These are phyloP conservation scores for Candida adriatica DNA, from an alignment of 805 yeast species.

Conservation along the genomic window DNA sequence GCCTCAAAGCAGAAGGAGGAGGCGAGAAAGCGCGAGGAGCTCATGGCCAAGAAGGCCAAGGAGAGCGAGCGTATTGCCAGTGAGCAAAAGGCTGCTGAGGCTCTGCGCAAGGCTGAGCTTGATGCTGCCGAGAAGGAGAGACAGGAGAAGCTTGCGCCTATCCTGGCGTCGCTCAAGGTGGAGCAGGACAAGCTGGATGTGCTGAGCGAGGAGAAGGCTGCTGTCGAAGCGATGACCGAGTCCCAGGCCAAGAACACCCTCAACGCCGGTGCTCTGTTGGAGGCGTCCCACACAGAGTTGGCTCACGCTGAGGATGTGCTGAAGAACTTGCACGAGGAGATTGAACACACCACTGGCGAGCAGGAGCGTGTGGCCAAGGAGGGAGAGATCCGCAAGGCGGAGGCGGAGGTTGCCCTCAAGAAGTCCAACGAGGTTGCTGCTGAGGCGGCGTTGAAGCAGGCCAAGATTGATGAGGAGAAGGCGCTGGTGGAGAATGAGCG, in stretches of 20 bases:
- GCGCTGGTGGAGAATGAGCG: conserved; percentile 31
- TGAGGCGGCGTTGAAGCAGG: conserved; percentile 30
- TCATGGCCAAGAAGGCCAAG: conserved; percentile 26
- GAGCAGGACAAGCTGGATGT: conserved; percentile 45
- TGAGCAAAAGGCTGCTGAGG: conserved; percentile 34
- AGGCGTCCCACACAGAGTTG: conserved; percentile 36
- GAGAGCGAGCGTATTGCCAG: conserved; percentile 18
- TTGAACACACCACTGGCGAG: conserved; percentile 25
- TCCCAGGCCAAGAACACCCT: conserved; percentile 41
- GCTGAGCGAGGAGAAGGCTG: conserved; percentile 43
- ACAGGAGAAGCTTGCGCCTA: conserved; percentile 48
- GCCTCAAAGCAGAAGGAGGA: conserved; percentile 26
- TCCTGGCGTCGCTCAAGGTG: conserved; percentile 41
- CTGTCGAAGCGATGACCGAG: conserved; percentile 35
- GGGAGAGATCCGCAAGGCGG: conserved; percentile 26
- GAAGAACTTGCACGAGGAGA: conserved; percentile 26
- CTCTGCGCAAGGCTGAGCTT: conserved; percentile 38
- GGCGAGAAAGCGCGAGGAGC: conserved; percentile 19
- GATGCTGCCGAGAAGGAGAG: conserved; percentile 39
- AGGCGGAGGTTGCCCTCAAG: conserved; percentile 26
- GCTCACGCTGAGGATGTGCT: conserved; percentile 30
- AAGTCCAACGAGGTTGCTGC: conserved; percentile 31
- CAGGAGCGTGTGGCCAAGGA: conserved; percentile 27
- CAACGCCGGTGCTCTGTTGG: conserved; percentile 34
- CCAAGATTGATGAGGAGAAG: conserved; percentile 31